Percentiles rank a stretch among this genome's conserved stretches.
phyloP scores from a whole-genome alignment of 306 rosid species.

The Cucurbita pepo region DNA sequence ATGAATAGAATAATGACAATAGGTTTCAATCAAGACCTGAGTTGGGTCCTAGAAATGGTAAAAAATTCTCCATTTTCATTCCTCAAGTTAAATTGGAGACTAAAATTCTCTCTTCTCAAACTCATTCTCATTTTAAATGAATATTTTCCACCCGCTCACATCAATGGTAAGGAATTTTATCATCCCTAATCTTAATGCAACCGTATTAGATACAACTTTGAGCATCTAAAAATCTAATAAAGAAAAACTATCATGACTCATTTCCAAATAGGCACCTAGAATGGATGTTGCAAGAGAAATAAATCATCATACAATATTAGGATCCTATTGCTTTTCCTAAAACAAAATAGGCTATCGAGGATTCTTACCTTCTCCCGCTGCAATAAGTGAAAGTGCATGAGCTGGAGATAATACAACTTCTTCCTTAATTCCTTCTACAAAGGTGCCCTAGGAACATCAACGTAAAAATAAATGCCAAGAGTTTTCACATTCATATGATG shows the following conservation, averaged over 20 bases:
- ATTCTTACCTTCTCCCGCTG: conserved; percentile 92
- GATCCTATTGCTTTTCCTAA: background rate
- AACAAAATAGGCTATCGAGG: background rate
- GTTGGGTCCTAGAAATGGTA: background rate
- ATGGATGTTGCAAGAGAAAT: background rate
- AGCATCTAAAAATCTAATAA: background rate
- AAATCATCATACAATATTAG: background rate
- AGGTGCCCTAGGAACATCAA: conserved; percentile 55
- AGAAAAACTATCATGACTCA: background rate
- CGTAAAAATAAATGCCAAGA: background rate
- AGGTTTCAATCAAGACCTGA: background rate
- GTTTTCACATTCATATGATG: background rate
- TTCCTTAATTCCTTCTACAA: conserved; percentile 94
- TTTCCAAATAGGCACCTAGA: background rate
- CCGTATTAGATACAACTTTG: background rate
- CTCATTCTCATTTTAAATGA: background rate
- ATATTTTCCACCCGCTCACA: background rate
- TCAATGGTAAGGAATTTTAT: background rate
- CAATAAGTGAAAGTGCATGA: conserved; percentile 92
- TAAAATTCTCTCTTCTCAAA: background rate
- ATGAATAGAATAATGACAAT: background rate
- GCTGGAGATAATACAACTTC: conserved; percentile 99
- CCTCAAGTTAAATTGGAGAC: background rate
- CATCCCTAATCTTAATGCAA: background rate
- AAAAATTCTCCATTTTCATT: background rate